Conservation (phyloP, 352 stramenopile species). For the Thalassiosira hispida region DNA sequence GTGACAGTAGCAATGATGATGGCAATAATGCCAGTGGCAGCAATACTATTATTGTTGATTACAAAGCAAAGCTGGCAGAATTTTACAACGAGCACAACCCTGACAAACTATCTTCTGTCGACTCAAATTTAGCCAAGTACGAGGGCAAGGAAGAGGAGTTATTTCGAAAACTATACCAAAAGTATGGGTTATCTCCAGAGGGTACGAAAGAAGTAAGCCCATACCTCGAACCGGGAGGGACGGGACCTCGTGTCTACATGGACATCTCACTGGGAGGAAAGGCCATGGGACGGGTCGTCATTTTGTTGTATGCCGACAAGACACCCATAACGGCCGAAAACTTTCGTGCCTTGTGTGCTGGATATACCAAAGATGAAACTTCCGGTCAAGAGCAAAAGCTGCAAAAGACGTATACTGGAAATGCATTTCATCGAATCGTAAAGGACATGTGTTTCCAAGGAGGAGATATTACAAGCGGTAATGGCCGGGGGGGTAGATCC, state of each 20-base stretch:
- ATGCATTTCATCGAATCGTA: slow-evolving; percentile 90
- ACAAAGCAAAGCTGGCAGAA: slow-evolving; percentile 80
- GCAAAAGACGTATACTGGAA: slow-evolving; percentile 92
- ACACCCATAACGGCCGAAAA: slow-evolving; percentile 80
- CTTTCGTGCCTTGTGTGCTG: slow-evolving; percentile 68
- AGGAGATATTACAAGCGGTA: slow-evolving; percentile 92
- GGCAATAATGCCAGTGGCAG: too few species aligned
- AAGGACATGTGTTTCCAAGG: slow-evolving; percentile 88
- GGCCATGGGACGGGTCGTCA: slow-evolving; percentile 55
- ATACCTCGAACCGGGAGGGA: slow-evolving; percentile 5
- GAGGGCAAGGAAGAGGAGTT: slow-evolving; percentile 67
- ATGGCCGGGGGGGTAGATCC: slow-evolving; percentile 92
- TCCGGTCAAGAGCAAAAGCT: slow-evolving; percentile 46
- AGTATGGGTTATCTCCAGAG: slow-evolving; percentile 46
- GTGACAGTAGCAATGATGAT: too few species aligned
- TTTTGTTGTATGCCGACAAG: slow-evolving; percentile 75
- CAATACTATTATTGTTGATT: too few species aligned
- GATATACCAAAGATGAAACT: not conserved
- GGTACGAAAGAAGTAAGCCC: slow-evolving; percentile 1
- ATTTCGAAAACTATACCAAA: slow-evolving; percentile 68
- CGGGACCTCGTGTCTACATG: slow-evolving; percentile 54
- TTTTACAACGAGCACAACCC: slow-evolving; percentile 94
- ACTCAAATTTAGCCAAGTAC: slow-evolving; percentile 90
- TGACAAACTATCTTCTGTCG: slow-evolving; percentile 88
- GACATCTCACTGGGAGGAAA: slow-evolving; percentile 54